Conservation (phyloP, 2,329 filamentous ascomycete genomes). For the Alternaria tenuissima region DNA sequence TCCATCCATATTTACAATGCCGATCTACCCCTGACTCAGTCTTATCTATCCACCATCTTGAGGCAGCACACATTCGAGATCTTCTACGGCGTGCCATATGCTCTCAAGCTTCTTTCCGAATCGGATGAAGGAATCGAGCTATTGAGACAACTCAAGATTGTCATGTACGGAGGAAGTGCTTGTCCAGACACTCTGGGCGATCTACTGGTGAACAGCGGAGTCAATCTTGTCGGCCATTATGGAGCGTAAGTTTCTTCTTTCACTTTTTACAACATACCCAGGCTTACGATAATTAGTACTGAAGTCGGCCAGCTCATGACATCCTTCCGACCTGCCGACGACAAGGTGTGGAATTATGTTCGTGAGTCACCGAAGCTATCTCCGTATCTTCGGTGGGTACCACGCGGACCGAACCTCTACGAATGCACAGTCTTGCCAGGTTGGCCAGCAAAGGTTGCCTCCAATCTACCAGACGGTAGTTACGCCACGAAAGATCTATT, state of each 20-base stretch:
- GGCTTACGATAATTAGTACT: slow-evolving; percentile 53
- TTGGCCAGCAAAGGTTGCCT: slow-evolving; percentile 47
- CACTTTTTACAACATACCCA: neutral
- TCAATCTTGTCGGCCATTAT: slow-evolving; percentile 66
- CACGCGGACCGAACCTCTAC: slow-evolving; percentile 50
- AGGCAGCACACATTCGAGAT: slow-evolving; percentile 56
- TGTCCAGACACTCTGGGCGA: slow-evolving; percentile 68
- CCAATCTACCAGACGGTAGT: slow-evolving; percentile 29
- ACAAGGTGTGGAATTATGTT: slow-evolving; percentile 69
- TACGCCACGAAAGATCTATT: slow-evolving; percentile 55
- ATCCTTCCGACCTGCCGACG: slow-evolving; percentile 61
- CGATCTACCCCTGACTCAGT: slow-evolving; percentile 32
- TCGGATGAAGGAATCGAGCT: slow-evolving; percentile 62
- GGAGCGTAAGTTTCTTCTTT: slow-evolving; percentile 27
- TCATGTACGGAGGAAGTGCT: slow-evolving; percentile 65
- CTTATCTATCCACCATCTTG: slow-evolving; percentile 26
- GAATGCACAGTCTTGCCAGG: slow-evolving; percentile 51
- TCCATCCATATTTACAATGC: slow-evolving; percentile 39
- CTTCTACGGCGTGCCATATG: slow-evolving; percentile 71
- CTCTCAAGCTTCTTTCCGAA: slow-evolving; percentile 69
- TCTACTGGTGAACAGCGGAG: slow-evolving; percentile 59
- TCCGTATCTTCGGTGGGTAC: slow-evolving; percentile 54
- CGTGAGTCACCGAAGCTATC: slow-evolving; percentile 52
- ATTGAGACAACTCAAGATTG: slow-evolving; percentile 60
- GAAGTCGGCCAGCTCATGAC: slow-evolving; percentile 72